phyloP scores from a whole-genome alignment of 2,329 filamentous ascomycete species.

The Colletotrichum godetiae region DNA sequence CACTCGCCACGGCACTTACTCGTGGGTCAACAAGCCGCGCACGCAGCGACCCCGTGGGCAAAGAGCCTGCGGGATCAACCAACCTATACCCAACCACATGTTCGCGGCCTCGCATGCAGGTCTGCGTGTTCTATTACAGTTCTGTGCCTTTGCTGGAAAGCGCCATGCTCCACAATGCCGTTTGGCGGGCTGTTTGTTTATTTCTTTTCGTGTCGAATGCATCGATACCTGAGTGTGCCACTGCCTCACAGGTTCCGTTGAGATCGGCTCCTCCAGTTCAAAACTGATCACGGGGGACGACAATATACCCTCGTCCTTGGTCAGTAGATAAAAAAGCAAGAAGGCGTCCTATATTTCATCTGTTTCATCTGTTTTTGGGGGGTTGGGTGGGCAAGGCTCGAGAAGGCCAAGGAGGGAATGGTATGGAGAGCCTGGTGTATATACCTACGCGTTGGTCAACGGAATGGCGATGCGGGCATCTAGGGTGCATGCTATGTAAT shows the following conservation, averaged over 20 bases:
- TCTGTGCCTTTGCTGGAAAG: conserved; percentile 17
- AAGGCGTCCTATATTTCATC: conserved; percentile 7
- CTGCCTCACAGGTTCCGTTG: conserved; percentile 8
- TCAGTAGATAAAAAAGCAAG: conserved; percentile 25
- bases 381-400: conserved; percentile 11
- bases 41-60: not conserved
- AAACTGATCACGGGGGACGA: conserved; percentile 20
- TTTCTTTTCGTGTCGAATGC: conserved; percentile 2
- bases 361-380: conserved; percentile 14
- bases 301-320: conserved; percentile 28
- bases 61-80: not conserved
- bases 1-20: not conserved
- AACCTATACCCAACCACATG: not conserved
- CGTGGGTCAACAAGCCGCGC: not conserved
- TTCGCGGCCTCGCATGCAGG: not conserved
- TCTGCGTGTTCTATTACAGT: conserved; percentile 33
- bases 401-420: conserved; percentile 3
- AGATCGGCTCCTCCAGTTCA: conserved; percentile 12
- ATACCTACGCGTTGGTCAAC: conserved; percentile 31
- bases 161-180: not conserved
- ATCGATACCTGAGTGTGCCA: conserved; percentile 9
- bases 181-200: conserved; percentile 6
- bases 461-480: not conserved
- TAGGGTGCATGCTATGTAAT: not conserved
- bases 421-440: conserved; percentile 20